Base-by-base conservation (phyloP, 2,329 filamentous ascomycete species). In the Trichoderma semiorbis region DNA sequence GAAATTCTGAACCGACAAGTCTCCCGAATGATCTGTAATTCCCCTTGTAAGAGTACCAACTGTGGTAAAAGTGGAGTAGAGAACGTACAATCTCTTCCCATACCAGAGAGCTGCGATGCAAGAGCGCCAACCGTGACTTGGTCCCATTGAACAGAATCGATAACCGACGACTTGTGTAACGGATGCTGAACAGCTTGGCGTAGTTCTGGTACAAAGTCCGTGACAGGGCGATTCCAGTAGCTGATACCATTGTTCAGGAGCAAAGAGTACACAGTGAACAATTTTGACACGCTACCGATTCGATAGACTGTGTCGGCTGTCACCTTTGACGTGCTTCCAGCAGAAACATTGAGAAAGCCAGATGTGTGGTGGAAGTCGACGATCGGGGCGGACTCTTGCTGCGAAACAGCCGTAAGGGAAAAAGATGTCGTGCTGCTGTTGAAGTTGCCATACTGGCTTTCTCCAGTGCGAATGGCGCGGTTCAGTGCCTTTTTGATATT, bases 251-350 rank as follows among this genome's bases (percentile, higher is more conserved):
- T 73, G 10, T 74, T 72, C 2, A 73, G 66, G 34, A 79, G 71
- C 11, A 78, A 67, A 1, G 75, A 68, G 64, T 79, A 79, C 18
- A 76, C 74, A 2, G 77, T 79, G n/a, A 76, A 72, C 4, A 79
- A 60, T 67, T 79, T 79, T 10, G 77, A 75, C 5, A 78, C 72
- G 61, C 77, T 79, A 1, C 78, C 78, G 6, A 78, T 74, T n/a
- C 77, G 76, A 64, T 72, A 76, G 10, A 78, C 69, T 3, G 78
- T 78, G 36, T 74, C 72, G 0, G 34, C 55, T 6, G 60, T 67
- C 32, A 74, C 64, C 10, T 43, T 61, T 3, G 43, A 39, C 5
- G 66, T 67, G 21, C 72, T 74, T 5, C 73, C 72, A 18, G 70
- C 73, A 24, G 73, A 74, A n/a, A 50, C 21, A 24, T 74, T 74